These are phyloP conservation scores for Dictyostelium capitatum DNA, from an alignment of 78 protist species.

Conservation along the genomic window DNA sequence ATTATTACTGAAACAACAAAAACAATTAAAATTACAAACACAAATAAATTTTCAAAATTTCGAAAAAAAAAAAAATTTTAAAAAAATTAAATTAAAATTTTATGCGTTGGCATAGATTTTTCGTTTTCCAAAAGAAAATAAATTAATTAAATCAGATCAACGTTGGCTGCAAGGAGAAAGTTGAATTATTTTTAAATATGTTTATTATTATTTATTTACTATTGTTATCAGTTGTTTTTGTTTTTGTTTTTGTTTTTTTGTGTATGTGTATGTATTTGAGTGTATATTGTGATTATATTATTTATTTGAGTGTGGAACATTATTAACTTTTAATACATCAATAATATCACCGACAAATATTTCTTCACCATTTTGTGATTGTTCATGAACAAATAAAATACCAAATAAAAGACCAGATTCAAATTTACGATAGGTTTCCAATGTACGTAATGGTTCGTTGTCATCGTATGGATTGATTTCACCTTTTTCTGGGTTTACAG, in stretches of 20 bases:
- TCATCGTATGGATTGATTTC: constrained; percentile 29
- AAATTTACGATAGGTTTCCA: background rate
- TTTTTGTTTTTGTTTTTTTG: background rate
- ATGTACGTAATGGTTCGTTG: constrained; percentile 62
- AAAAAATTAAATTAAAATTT: too few relatives aligned
- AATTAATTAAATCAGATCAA: too few relatives aligned
- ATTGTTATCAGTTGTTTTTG: too few relatives aligned
- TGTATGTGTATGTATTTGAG: background rate
- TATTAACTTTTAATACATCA: constrained; percentile 16
- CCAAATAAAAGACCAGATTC: constrained; percentile 1
- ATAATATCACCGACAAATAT: constrained; percentile 43
- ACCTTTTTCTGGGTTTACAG: constrained; percentile 18
- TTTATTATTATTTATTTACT: too few relatives aligned
- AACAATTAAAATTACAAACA: too few relatives aligned
- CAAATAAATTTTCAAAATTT: too few relatives aligned
- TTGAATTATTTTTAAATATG: too few relatives aligned
- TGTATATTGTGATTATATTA: background rate
- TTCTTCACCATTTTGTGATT: background rate
- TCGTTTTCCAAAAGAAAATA: too few relatives aligned
- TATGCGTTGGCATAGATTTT: too few relatives aligned
- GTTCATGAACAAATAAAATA: background rate
- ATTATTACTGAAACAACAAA: too few relatives aligned
- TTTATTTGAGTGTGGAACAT: background rate
- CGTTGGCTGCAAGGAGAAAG: too few relatives aligned
- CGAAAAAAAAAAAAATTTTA: too few relatives aligned